Base-by-base conservation (phyloP, 495 filamentous ascomycete species). In the Talaromyces borbonicus region DNA sequence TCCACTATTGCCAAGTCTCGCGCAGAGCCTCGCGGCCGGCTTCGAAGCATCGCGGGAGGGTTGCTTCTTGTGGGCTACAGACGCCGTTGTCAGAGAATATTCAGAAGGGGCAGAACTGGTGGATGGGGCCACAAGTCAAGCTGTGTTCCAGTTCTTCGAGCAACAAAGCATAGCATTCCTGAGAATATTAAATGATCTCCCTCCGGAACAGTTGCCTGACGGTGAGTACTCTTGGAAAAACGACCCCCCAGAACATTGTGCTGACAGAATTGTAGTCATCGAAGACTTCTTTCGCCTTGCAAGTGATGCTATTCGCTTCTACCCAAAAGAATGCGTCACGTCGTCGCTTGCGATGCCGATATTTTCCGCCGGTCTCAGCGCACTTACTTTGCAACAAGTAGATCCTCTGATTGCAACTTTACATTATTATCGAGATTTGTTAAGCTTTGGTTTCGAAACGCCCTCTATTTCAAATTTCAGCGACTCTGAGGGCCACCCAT, bases 251-350 rank as follows among this genome's bases (percentile, higher is more conserved):
- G 6, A 43, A 22, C 22, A 39, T 22, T 44, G 50, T 15, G 47
- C 27, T 51, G n/a, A 54, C 44, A 47, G n/a, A 15, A 18, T 5
- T 43, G 3, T 46, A 81, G 88, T 99, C 44, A 97, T 96, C 55
- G 92, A 99, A 65, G 92, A 99, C 59, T 99, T 95, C 68, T 99
- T 92, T 73, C 87, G 92, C 22, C 77, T 99, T 11, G 78, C 87
- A 4, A 80, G 84, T 9, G 90, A 97, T 64, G 88, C 88, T 16
- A 73, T 95, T 14, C 81, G 95, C 49, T 99, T 89, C 65, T 93
- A 94, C 58, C 85, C 93, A 29, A 74, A 84, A 52, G 80, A 81
- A 48, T 75, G 88, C 32, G 82, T 97, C 54, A 73, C 71, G 2
- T 94, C 89, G 0, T 62, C 70, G 2, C 75, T 99, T 25, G 82